Percentiles rank a stretch among this genome's conserved stretches.
These are phyloP conservation scores for Lophium mytilinum DNA, from an alignment of 495 filamentous ascomycete species.

Conservation along the genomic window DNA sequence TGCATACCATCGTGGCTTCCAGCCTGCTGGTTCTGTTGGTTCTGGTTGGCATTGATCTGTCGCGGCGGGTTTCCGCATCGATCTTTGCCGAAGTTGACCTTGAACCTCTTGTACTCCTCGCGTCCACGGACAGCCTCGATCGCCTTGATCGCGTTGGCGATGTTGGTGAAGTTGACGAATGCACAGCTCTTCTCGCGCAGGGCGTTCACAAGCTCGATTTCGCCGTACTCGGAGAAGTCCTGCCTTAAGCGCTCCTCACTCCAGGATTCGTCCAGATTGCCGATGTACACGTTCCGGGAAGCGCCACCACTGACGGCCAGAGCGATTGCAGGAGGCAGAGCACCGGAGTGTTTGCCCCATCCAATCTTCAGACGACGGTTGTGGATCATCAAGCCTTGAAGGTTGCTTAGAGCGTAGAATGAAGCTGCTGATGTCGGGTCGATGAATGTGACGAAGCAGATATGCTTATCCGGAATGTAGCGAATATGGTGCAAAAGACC, in stretches of 20 bases:
- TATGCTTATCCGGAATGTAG: slow-evolving; percentile 99
- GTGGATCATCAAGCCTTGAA: slow-evolving; percentile 98
- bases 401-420: slow-evolving; percentile 93
- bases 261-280: slow-evolving; percentile 96
- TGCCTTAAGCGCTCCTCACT: slow-evolving; percentile 89
- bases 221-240: slow-evolving; percentile 95
- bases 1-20: slow-evolving; percentile 30
- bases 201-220: slow-evolving; percentile 96
- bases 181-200: slow-evolving; percentile 98
- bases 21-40: slow-evolving; percentile 46
- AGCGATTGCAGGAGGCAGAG: slow-evolving; percentile 91
- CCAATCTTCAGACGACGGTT: slow-evolving; percentile 96
- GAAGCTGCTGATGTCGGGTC: slow-evolving; percentile 96
- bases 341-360: slow-evolving; percentile 98
- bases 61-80: slow-evolving; percentile 93
- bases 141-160: slow-evolving; percentile 98
- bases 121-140: slow-evolving; percentile 91
- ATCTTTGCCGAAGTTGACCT: slow-evolving; percentile 99
- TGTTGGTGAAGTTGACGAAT: slow-evolving; percentile 99
- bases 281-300: slow-evolving; percentile 94
- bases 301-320: slow-evolving; percentile 93
- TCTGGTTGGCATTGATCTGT: slow-evolving; percentile 54
- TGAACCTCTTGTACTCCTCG: slow-evolving; percentile 95
- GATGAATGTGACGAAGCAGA: slow-evolving; percentile 99
- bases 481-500: slow-evolving; percentile 82